Conservation (phyloP, 2,329 filamentous ascomycete genomes). For the Colletotrichum lini region DNA sequence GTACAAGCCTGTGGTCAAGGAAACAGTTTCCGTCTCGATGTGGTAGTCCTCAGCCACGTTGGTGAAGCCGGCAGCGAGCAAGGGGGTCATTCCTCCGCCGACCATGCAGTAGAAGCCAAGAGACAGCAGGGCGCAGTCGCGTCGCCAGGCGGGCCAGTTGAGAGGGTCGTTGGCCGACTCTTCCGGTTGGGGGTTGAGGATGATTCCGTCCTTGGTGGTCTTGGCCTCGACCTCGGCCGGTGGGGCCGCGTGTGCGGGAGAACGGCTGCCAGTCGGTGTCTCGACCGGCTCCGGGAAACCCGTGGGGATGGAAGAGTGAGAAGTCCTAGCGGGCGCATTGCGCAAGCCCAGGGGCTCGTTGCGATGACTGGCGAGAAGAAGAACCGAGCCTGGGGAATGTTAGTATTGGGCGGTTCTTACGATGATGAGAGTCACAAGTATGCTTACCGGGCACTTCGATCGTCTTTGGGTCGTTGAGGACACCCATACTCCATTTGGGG, state of each 20-base stretch:
- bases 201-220: conserved; percentile 86
- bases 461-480: conserved; percentile 84
- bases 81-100: conserved; percentile 91
- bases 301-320: conserved; percentile 69
- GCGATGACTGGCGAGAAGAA: conserved; percentile 68
- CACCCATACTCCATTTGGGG: conserved; percentile 78
- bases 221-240: conserved; percentile 72
- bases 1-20: conserved; percentile 90
- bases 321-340: conserved; percentile 70
- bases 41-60: conserved; percentile 78
- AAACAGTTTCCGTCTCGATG: conserved; percentile 79
- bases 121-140: conserved; percentile 84
- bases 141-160: conserved; percentile 88
- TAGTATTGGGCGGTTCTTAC: background rate
- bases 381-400: conserved; percentile 65
- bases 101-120: conserved; percentile 94
- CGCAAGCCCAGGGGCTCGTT: conserved; percentile 73
- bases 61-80: conserved; percentile 91
- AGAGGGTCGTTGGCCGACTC: conserved; percentile 92
- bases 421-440: conserved; percentile 2
- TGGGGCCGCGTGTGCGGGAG: conserved; percentile 30
- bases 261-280: conserved; percentile 36
- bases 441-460: conserved; percentile 87
- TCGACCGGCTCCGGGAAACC: conserved; percentile 51
- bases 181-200: conserved; percentile 92